A percentile compares a stretch with the other conserved stretches of the same genome.
Evolutionary conservation across 768 basidiomycete genomes (phyloP).

Genomic region (Symmetrospora coprosmae): DNA sequence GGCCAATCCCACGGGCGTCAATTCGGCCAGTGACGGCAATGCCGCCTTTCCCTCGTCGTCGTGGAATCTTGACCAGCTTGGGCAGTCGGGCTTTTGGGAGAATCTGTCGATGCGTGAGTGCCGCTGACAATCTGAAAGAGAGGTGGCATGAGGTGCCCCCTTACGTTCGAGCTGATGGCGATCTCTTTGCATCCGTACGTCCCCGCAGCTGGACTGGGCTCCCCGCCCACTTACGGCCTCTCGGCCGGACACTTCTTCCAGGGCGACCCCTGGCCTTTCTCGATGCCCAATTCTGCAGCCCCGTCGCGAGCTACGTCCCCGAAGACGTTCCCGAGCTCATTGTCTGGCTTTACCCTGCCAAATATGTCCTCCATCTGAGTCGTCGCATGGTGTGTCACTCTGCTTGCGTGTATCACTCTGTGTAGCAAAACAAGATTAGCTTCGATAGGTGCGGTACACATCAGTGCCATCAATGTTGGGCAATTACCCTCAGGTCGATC

Average conservation of each 20-base stretch:
- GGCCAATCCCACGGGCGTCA: too few relatives aligned
- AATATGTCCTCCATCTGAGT: background rate
- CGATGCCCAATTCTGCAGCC: constrained; percentile 16
- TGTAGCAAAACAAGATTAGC: too few relatives aligned
- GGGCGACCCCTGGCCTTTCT: constrained; percentile 19
- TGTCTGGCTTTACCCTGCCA: background rate
- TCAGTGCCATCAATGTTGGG: background rate
- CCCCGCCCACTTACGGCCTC: constrained; percentile 9
- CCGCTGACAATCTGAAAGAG: background rate
- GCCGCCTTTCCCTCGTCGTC: too few relatives aligned
- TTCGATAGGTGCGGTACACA: too few relatives aligned
- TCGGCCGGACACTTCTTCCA: constrained; percentile 14
- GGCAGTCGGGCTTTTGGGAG: constrained; percentile 20
- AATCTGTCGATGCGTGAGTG: constrained; percentile 17
- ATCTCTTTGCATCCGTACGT: too few relatives aligned
- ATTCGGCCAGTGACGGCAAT: too few relatives aligned
- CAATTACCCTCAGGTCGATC: background rate
- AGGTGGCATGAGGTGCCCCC: too few relatives aligned
- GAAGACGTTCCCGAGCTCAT: background rate
- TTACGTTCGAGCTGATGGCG: too few relatives aligned
- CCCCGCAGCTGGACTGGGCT: constrained; percentile 10
- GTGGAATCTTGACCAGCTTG: constrained; percentile 19
- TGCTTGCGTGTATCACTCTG: background rate
- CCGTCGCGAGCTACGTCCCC: constrained; percentile 1
- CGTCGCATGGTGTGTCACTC: too few relatives aligned